These are phyloP conservation scores for Apiotrichum porosum DNA, from an alignment of 1,284 basidiomycete genomes.

Conservation along the genomic window DNA sequence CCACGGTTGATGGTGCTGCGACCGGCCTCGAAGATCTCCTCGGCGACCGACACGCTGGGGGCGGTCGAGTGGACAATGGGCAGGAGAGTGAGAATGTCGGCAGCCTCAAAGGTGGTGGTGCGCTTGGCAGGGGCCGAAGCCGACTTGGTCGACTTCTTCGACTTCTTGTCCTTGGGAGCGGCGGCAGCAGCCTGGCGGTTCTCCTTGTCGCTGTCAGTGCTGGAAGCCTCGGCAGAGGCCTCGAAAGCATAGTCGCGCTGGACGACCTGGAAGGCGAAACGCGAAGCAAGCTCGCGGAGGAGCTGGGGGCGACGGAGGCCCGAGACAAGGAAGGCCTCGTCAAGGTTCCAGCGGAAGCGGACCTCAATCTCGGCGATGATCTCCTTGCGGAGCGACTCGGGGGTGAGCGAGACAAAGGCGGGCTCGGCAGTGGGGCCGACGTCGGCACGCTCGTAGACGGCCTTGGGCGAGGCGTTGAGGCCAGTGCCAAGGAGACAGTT, in stretches of 20 bases:
- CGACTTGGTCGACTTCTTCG: conserved; percentile 36
- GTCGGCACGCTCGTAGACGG: conserved; percentile 44
- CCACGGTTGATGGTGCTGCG: conserved; percentile 53
- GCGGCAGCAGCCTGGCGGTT: conserved; percentile 5
- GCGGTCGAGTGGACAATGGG: conserved; percentile 55
- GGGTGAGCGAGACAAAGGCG: conserved; percentile 52
- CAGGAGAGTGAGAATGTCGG: conserved; percentile 54
- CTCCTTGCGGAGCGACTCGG: conserved; percentile 48
- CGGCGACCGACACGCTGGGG: conserved; percentile 52
- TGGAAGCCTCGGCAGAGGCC: conserved; percentile 17
- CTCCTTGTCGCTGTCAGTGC: conserved; percentile 32
- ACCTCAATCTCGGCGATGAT: conserved; percentile 49
- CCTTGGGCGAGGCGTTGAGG: conserved; percentile 48
- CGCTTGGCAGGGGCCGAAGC: conserved; percentile 14
- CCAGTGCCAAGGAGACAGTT: conserved; percentile 56
- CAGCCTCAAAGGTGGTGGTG: conserved; percentile 51
- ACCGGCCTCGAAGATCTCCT: conserved; percentile 56
- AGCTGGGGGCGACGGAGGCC: conserved; percentile 50
- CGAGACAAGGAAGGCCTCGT: conserved; percentile 43
- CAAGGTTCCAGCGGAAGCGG: conserved; percentile 53
- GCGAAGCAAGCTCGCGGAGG: conserved; percentile 53
- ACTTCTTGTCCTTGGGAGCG: conserved; percentile 33
- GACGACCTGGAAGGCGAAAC: conserved; percentile 55
- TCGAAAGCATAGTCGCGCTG: conserved; percentile 52
- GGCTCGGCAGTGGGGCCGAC: conserved; percentile 33